Percentiles rank a stretch among this genome's conserved stretches.
Evolutionary conservation across 169 alveolate genomes (phyloP).

Genomic region (Ichthyophthirius multifiliis): DNA sequence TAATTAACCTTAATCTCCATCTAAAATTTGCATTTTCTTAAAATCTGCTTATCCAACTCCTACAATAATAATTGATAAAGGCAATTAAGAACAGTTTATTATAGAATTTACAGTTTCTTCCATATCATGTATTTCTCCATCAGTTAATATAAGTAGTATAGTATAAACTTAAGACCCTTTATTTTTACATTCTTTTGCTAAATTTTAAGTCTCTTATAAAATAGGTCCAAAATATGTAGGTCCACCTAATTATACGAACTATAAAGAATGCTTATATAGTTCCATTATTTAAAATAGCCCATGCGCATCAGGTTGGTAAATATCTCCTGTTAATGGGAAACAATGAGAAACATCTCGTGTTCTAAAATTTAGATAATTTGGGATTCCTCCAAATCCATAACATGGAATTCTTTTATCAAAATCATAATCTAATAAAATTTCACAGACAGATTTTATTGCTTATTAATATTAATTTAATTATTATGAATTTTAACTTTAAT

Average conservation of each 20-base stretch:
- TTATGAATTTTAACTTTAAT: constrained; percentile 30
- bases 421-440: constrained; percentile 75
- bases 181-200: background rate
- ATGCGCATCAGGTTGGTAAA: constrained; percentile 54
- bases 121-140: constrained; percentile 79
- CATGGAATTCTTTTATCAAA: constrained; percentile 70
- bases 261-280: constrained; percentile 58
- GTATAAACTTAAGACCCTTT: constrained; percentile 43
- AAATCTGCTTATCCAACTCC: constrained; percentile 84
- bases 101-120: constrained; percentile 45
- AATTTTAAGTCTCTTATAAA: constrained; percentile 41
- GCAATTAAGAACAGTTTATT: constrained; percentile 64
- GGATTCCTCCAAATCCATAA: constrained; percentile 83
- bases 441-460: constrained; percentile 62
- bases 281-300: constrained; percentile 55
- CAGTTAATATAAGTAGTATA: constrained; percentile 77
- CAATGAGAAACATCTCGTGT: constrained; percentile 40
- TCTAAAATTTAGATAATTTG: constrained; percentile 17
- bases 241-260: constrained; percentile 58
- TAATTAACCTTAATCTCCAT: constrained; percentile 72
- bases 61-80: constrained; percentile 77
- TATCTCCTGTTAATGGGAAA: constrained; percentile 61
- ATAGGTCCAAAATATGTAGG: constrained; percentile 79
- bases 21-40: constrained; percentile 64
- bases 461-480: constrained; percentile 63